Evolutionary conservation across 495 filamentous ascomycete species (phyloP).

Genomic region (Sphaerosporella brunnea): DNA sequence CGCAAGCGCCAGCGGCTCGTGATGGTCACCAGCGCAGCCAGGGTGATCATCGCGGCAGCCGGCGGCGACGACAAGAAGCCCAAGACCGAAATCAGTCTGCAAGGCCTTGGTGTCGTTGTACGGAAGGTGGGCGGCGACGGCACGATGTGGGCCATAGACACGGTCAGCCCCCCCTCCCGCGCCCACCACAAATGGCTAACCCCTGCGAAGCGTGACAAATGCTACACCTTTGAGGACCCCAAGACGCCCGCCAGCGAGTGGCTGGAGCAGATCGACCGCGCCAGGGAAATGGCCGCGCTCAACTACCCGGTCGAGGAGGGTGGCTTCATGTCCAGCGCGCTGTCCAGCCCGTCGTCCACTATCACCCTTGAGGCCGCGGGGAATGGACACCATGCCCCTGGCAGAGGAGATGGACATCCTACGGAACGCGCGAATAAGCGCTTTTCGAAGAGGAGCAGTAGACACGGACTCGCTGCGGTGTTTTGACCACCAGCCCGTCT

Average conservation of each 20-base stretch:
- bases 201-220: slow-evolving; percentile 56
- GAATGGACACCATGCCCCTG: slow-evolving; percentile 13
- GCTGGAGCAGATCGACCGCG: slow-evolving; percentile 24
- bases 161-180: slow-evolving; percentile 41
- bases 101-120: slow-evolving; percentile 55
- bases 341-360: slow-evolving; percentile 25
- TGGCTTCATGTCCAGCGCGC: slow-evolving; percentile 23
- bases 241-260: slow-evolving; percentile 38
- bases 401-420: slow-evolving; percentile 12
- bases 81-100: slow-evolving; percentile 72
- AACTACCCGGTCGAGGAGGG: slow-evolving; percentile 23
- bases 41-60: slow-evolving; percentile 77
- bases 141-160: slow-evolving; percentile 80
- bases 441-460: slow-evolving; percentile 23
- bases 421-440: slow-evolving; percentile 15
- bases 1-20: slow-evolving; percentile 88
- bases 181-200: background rate
- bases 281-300: slow-evolving; percentile 23
- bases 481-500: slow-evolving; percentile 18
- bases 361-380: slow-evolving; percentile 19
- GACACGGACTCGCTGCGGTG: slow-evolving; percentile 25
- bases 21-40: slow-evolving; percentile 82
- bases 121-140: slow-evolving; percentile 71
- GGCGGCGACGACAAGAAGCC: slow-evolving; percentile 91
- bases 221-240: slow-evolving; percentile 81